These are phyloP conservation scores for Colletotrichum tropicale DNA, from an alignment of 2,329 filamentous ascomycete species.

Conservation along the genomic window DNA sequence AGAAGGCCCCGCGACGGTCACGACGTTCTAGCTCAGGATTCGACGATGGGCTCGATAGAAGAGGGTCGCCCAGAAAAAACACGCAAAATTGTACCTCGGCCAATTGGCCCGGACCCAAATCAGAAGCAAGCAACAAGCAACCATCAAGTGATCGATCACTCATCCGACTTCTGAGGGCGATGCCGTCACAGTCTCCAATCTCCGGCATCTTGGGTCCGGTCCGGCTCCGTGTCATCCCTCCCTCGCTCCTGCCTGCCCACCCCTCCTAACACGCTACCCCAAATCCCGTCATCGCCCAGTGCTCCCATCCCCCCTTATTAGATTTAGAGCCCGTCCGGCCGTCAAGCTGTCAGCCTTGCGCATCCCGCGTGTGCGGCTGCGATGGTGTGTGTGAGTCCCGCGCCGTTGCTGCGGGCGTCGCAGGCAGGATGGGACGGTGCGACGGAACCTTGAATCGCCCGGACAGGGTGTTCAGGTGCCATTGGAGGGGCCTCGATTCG, in stretches of 20 bases:
- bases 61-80: background rate
- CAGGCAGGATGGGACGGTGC: slow-evolving; percentile 7
- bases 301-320: background rate
- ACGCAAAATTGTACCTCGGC: slow-evolving; percentile 12
- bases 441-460: background rate
- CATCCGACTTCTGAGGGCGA: background rate
- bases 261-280: background rate
- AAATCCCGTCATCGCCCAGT: background rate
- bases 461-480: background rate
- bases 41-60: background rate
- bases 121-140: background rate
- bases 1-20: background rate
- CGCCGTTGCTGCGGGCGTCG: background rate
- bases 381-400: background rate
- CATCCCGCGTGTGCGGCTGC: background rate
- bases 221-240: slow-evolving; percentile 9
- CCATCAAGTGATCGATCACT: background rate
- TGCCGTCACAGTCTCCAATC: slow-evolving; percentile 15
- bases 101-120: slow-evolving; percentile 6
- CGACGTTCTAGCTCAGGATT: background rate
- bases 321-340: background rate
- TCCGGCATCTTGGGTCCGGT: slow-evolving; percentile 9
- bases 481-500: background rate
- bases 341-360: background rate
- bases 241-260: background rate